These are phyloP conservation scores for Scheffersomyces parashehatae DNA, from an alignment of 1,139 yeast species.

Conservation along the genomic window DNA sequence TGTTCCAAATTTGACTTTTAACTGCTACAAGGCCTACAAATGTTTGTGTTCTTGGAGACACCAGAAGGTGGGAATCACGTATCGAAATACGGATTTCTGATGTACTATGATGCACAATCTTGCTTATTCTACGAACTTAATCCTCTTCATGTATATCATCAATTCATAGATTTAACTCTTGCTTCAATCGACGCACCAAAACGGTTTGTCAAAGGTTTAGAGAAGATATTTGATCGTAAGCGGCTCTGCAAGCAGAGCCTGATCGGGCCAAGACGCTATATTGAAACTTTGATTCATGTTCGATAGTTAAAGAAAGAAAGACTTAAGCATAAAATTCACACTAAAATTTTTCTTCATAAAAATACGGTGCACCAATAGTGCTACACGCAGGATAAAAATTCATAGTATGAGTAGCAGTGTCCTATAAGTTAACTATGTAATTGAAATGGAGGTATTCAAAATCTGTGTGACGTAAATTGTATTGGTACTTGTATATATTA, in stretches of 20 bases:
- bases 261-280: constrained; percentile 21
- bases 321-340: neutral
- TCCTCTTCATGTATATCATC: constrained; percentile 11
- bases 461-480: too few relatives aligned
- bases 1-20: too few relatives aligned
- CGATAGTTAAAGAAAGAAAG: constrained; percentile 6
- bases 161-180: constrained; percentile 16
- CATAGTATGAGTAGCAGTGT: too few relatives aligned
- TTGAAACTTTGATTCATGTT: constrained; percentile 3
- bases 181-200: constrained; percentile 45
- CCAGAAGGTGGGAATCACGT: constrained; percentile 32
- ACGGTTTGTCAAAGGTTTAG: constrained; percentile 38
- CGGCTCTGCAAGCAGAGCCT: constrained; percentile 9
- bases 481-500: too few relatives aligned
- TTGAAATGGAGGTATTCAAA: too few relatives aligned
- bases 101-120: constrained; percentile 53
- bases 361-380: neutral
- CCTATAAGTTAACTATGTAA: too few relatives aligned
- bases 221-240: constrained; percentile 36
- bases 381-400: too few relatives aligned
- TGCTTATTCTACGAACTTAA: constrained; percentile 4
- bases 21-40: constrained; percentile 6
- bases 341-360: neutral
- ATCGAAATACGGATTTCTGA: constrained; percentile 24
- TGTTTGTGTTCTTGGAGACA: constrained; percentile 57